Evolutionary conservation across 2,329 filamentous ascomycete genomes (phyloP), one percentile per base, ranked within the genome.

Genomic region (Exutisphaerella laricina): DNA sequence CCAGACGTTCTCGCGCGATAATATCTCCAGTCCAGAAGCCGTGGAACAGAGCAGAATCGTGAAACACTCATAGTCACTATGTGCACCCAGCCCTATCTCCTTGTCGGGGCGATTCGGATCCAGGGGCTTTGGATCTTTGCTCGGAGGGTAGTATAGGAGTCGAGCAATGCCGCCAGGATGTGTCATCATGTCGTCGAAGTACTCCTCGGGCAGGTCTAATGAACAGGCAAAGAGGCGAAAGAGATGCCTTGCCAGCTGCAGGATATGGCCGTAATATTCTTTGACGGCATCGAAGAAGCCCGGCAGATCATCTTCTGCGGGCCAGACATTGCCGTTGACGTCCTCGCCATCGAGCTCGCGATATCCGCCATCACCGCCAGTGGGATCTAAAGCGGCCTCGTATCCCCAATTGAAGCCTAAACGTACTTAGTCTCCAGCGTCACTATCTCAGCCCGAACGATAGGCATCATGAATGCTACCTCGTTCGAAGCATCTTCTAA

Each of bases 391-490:
- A 6, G 50, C 58, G 14, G 51, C 55, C 50, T 70, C 67, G 41
- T 71, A 70, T 5, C 65, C 62, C 53, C 63, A 69, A 38, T 70
- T 70, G 54, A 68, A 70, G 2, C 60, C 64, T 40, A n/a, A n/a
- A n/a, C n/a, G n/a, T 69, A 64, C 43, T 70, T 69, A 0, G 62
- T 63, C 51, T 70, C 66, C 12, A 59, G 53, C 5, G 50, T 50
- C 9, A 53, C 56, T 14, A 50, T 49, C 10, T 45, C 46, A 7
- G 39, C 41, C 20, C 37, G 36, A n/a, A n/a, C n/a, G n/a, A n/a
- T n/a, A n/a, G n/a, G n/a, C n/a, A n/a, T n/a, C n/a, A n/a, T n/a
- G n/a, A n/a, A n/a, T n/a, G n/a, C n/a, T n/a, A n/a, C n/a, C n/a
- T n/a, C n/a, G n/a, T n/a, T n/a, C n/a, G n/a, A n/a, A n/a, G n/a